A percentile compares a stretch with the other conserved stretches of the same genome.
These are phyloP conservation scores for Russula sp. DNA, from an alignment of 768 basidiomycete species.

Conservation along the genomic window DNA sequence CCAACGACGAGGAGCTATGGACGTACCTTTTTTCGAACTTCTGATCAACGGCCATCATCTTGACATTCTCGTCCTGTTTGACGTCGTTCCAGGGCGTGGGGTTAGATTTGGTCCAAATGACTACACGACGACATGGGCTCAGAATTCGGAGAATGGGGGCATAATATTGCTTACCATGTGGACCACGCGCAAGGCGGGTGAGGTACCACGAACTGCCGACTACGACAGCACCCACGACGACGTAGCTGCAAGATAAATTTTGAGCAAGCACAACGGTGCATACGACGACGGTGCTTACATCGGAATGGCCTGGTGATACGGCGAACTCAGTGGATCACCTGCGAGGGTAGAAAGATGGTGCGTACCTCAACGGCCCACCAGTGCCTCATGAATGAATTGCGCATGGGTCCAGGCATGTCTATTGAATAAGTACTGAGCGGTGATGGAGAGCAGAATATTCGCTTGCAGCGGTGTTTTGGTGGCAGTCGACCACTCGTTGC, in stretches of 20 bases:
- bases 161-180: conserved; percentile 31
- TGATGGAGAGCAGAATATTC: not conserved
- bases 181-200: conserved; percentile 39
- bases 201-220: conserved; percentile 42
- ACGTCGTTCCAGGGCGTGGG: conserved; percentile 87
- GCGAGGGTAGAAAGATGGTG: not conserved
- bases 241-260: conserved; percentile 33
- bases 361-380: conserved; percentile 26
- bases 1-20: not conserved
- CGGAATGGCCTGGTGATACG: conserved; percentile 21
- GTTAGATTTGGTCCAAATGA: conserved; percentile 63
- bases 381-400: conserved; percentile 20
- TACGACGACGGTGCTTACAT: conserved; percentile 14
- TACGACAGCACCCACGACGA: conserved; percentile 43
- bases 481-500: not conserved
- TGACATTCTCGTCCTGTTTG: conserved; percentile 67
- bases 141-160: conserved; percentile 3
- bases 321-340: not conserved
- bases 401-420: conserved; percentile 11
- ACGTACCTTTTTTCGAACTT: conserved; percentile 69
- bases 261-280: not conserved
- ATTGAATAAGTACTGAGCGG: not conserved
- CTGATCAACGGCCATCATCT: conserved; percentile 62
- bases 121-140: conserved; percentile 29
- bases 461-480: conserved; percentile 1